Evolutionary conservation across 805 yeast species (phyloP).

Genomic region (Lipomyces oligophaga): DNA sequence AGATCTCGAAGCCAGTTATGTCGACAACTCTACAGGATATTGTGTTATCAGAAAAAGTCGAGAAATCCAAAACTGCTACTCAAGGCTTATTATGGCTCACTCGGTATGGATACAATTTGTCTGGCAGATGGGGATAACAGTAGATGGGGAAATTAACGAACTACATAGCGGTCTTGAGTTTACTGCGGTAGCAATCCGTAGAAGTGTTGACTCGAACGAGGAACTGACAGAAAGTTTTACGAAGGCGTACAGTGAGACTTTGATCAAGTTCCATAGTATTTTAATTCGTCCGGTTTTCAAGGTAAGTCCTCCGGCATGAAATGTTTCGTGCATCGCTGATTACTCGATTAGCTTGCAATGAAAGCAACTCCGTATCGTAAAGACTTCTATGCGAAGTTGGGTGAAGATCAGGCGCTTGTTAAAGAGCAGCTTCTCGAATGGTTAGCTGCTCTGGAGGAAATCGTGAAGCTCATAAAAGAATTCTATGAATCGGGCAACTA

Average conservation of each 20-base stretch:
- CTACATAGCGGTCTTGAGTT: slow-evolving; percentile 69
- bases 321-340: not conserved
- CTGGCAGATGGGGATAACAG: not conserved
- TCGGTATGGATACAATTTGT: slow-evolving; percentile 30
- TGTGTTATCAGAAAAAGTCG: slow-evolving; percentile 65
- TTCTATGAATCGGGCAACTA: slow-evolving; percentile 78
- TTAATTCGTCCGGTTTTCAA: slow-evolving; percentile 82
- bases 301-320: too few relatives aligned
- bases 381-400: slow-evolving; percentile 78
- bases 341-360: slow-evolving; percentile 63
- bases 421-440: slow-evolving; percentile 60
- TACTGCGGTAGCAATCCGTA: slow-evolving; percentile 86
- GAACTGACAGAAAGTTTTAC: slow-evolving; percentile 78
- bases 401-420: slow-evolving; percentile 68
- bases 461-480: slow-evolving; percentile 67
- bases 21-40: slow-evolving; percentile 73
- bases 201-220: slow-evolving; percentile 57
- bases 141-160: too few relatives aligned
- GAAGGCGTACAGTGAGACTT: slow-evolving; percentile 76
- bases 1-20: slow-evolving; percentile 59
- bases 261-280: slow-evolving; percentile 76
- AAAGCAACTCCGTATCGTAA: slow-evolving; percentile 89
- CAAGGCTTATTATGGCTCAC: slow-evolving; percentile 87
- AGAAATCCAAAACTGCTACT: slow-evolving; percentile 69
- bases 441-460: slow-evolving; percentile 71